phyloP scores from a whole-genome alignment of 1,284 basidiomycete genomes.

The Marasmius sp. region DNA sequence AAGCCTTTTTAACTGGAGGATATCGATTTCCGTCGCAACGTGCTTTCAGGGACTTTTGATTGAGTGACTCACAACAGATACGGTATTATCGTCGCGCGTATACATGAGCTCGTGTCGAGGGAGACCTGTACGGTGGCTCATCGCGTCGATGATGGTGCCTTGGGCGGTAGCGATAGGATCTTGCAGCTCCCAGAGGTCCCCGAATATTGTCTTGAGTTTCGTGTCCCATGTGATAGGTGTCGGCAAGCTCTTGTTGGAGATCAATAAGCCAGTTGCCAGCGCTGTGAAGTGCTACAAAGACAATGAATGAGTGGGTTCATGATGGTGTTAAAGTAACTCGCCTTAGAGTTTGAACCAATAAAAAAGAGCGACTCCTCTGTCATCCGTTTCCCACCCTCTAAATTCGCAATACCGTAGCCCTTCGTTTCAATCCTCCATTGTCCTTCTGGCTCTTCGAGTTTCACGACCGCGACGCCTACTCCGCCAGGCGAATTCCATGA shows the following conservation, averaged over 20 bases:
- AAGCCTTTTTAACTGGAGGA: neutral
- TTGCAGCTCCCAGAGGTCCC: conserved; percentile 19
- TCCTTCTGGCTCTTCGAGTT: neutral
- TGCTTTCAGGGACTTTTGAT: no score
- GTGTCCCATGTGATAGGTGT: conserved; percentile 22
- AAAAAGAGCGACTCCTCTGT: conserved; percentile 2
- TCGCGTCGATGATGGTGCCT: conserved; percentile 20
- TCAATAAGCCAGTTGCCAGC: conserved; percentile 20
- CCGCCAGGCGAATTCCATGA: conserved; percentile 6
- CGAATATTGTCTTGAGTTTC: conserved; percentile 18
- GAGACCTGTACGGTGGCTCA: conserved; percentile 25
- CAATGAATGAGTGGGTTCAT: conserved; percentile 28
- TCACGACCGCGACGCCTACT: conserved; percentile 3
- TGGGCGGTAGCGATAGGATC: conserved; percentile 19
- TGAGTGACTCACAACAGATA: conserved; percentile 12
- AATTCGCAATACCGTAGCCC: conserved; percentile 2
- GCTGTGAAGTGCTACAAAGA: conserved; percentile 28
- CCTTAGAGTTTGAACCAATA: conserved; percentile 13
- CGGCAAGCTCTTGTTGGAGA: conserved; percentile 19
- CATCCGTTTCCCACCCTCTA: neutral
- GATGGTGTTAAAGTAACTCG: conserved; percentile 7
- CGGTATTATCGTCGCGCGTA: conserved; percentile 16
- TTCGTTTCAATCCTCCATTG: neutral
- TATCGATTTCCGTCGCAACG: neutral
- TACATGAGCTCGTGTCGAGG: conserved; percentile 24